Evolutionary conservation across 2,329 filamentous ascomycete genomes (phyloP).

Genomic region (Colletotrichum filicis): DNA sequence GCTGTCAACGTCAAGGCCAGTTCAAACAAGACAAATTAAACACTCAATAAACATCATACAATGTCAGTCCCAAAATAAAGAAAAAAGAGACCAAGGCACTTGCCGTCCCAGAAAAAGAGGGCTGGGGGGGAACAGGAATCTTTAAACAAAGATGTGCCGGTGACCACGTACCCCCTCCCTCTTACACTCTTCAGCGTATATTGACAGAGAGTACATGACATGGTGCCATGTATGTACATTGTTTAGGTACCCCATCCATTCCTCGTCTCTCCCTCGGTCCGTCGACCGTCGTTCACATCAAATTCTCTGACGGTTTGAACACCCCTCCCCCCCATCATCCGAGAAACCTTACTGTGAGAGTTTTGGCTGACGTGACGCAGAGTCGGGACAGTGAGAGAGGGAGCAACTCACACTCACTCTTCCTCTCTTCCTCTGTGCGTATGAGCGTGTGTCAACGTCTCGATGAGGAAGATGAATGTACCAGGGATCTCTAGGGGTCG

Average conservation of each 20-base stretch:
- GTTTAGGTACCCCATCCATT: background rate
- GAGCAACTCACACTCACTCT: background rate
- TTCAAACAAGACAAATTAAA: constrained; percentile 34
- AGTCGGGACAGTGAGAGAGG: constrained; percentile 3
- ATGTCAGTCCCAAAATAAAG: constrained; percentile 17
- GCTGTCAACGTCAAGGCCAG: constrained; percentile 23
- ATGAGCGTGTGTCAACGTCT: background rate
- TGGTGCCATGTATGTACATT: no score
- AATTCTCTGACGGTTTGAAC: background rate
- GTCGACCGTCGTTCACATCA: background rate
- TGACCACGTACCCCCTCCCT: background rate
- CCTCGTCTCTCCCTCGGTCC: background rate
- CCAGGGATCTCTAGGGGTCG: constrained; percentile 25
- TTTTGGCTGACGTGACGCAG: constrained; percentile 29
- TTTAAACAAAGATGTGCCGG: constrained; percentile 23
- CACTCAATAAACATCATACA: constrained; percentile 23
- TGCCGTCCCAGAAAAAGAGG: constrained; percentile 6
- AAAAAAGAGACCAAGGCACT: background rate
- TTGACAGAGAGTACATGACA: background rate
- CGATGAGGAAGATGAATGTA: background rate
- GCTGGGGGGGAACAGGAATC: background rate
- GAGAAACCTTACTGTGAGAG: constrained; percentile 16
- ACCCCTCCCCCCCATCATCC: background rate
- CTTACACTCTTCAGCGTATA: background rate
- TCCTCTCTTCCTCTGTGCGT: no score